Evolutionary conservation across 2,329 filamentous ascomycete species (phyloP).

Genomic region (Lasiodiplodia gonubiensis): DNA sequence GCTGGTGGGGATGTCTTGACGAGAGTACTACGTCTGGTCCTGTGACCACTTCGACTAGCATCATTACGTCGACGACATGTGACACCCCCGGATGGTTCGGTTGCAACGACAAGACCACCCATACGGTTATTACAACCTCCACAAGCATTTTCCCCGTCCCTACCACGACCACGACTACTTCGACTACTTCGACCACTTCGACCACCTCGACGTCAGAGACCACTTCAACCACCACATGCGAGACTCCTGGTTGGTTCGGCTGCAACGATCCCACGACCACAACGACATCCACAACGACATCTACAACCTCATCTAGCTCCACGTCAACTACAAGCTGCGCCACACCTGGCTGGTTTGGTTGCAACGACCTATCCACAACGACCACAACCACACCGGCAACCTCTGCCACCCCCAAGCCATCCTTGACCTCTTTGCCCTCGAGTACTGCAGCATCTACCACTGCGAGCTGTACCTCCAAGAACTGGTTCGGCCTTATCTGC

Average conservation of each 20-base stretch:
- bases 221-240: conserved; percentile 49
- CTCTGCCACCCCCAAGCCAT: conserved; percentile 41
- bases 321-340: conserved; percentile 41
- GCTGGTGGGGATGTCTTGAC: conserved; percentile 86
- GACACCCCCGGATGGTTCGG: conserved; percentile 36
- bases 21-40: conserved; percentile 60
- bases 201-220: conserved; percentile 34
- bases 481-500: conserved; percentile 31
- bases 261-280: conserved; percentile 61
- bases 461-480: conserved; percentile 32
- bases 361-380: conserved; percentile 56
- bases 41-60: conserved; percentile 49
- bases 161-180: conserved; percentile 34
- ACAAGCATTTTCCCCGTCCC: conserved; percentile 12
- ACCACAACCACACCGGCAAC: conserved; percentile 47
- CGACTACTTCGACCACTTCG: conserved; percentile 36
- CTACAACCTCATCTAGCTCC: conserved; percentile 32
- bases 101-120: conserved; percentile 38
- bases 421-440: conserved; percentile 31
- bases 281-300: conserved; percentile 41
- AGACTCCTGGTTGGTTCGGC: conserved; percentile 68
- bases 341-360: conserved; percentile 56
- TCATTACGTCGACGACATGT: conserved; percentile 39
- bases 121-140: conserved; percentile 36
- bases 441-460: conserved; percentile 33